A percentile compares a stretch with the other conserved stretches of the same genome.
These are phyloP conservation scores for Fusarium oligoseptatum DNA, from an alignment of 2,329 filamentous ascomycete species.

Conservation along the genomic window DNA sequence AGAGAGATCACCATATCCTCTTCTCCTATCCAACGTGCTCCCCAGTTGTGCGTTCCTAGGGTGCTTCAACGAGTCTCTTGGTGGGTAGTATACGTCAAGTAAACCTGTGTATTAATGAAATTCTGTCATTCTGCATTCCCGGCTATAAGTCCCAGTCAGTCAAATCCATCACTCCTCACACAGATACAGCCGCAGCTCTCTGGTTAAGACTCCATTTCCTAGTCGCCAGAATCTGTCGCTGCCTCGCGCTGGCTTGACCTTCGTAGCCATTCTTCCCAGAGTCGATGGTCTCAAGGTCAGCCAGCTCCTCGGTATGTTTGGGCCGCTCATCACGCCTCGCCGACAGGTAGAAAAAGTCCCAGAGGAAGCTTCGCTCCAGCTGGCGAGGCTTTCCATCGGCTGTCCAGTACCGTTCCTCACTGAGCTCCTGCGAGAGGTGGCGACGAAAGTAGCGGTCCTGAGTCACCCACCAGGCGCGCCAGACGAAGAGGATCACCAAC, in stretches of 20 bases:
- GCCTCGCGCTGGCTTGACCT: slow-evolving; percentile 27
- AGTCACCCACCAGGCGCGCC: slow-evolving; percentile 63
- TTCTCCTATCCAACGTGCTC: background rate
- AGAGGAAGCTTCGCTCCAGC: slow-evolving; percentile 57
- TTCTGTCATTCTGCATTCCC: background rate
- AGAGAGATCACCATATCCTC: background rate
- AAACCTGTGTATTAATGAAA: background rate
- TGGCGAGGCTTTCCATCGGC: slow-evolving; percentile 57
- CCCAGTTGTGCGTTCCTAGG: background rate
- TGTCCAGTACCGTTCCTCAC: slow-evolving; percentile 63
- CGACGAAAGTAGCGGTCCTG: slow-evolving; percentile 62
- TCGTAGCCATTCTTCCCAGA: slow-evolving; percentile 28
- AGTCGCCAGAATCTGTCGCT: slow-evolving; percentile 41
- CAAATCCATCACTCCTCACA: slow-evolving; percentile 6
- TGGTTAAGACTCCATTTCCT: slow-evolving; percentile 43
- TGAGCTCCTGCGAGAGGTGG: slow-evolving; percentile 61
- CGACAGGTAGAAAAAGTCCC: slow-evolving; percentile 60
- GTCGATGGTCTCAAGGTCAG: slow-evolving; percentile 36
- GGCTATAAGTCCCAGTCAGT: background rate
- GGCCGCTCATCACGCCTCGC: slow-evolving; percentile 51
- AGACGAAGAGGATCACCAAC: slow-evolving; percentile 55
- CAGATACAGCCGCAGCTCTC: slow-evolving; percentile 20
- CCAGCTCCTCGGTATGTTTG: slow-evolving; percentile 26
- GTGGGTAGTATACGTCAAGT: background rate
- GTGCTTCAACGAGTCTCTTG: background rate